Conservation (phyloP, 148 eudicot species). For the Rhododendron vialii region DNA sequence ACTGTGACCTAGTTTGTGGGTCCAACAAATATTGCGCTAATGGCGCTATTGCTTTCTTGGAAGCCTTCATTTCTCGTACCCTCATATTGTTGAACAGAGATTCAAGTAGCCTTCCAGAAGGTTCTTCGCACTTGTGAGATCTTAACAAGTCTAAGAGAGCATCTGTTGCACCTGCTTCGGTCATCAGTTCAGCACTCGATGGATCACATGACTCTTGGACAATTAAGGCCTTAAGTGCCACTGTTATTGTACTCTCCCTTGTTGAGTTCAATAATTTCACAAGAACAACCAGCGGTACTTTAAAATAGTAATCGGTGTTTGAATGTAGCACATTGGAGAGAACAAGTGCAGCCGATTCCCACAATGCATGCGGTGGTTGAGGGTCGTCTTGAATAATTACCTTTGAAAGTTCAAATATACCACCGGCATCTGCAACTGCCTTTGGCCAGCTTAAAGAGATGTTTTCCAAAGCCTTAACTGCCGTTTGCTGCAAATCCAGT, state of each 20-base stretch:
- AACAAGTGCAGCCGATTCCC: constrained; percentile 74
- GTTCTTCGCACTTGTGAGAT: constrained; percentile 76
- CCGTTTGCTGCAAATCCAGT: constrained; percentile 64
- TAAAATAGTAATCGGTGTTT: constrained; percentile 48
- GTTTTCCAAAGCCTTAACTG: constrained; percentile 65
- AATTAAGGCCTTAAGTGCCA: constrained; percentile 59
- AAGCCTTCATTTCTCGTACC: constrained; percentile 67
- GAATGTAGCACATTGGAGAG: constrained; percentile 53
- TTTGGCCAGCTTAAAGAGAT: constrained; percentile 71
- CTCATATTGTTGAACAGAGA: constrained; percentile 55
- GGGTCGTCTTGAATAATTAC: constrained; percentile 73
- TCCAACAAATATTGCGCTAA: constrained; percentile 73
- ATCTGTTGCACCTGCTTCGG: constrained; percentile 66
- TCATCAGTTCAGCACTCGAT: constrained; percentile 62
- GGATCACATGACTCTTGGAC: constrained; percentile 53
- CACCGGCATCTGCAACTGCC: constrained; percentile 78
- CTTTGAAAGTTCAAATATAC: constrained; percentile 68
- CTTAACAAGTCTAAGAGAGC: constrained; percentile 60
- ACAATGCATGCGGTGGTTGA: constrained; percentile 54
- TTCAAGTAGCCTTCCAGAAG: constrained; percentile 66
- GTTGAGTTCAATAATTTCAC: constrained; percentile 66
- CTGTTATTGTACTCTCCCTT: constrained; percentile 39
- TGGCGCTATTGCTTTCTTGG: constrained; percentile 69
- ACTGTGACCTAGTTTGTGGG: constrained; percentile 65
- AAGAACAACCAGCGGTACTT: constrained; percentile 64